Base-by-base conservation (phyloP, 176 grass and related monocot species). In the Bromus sterilis region DNA sequence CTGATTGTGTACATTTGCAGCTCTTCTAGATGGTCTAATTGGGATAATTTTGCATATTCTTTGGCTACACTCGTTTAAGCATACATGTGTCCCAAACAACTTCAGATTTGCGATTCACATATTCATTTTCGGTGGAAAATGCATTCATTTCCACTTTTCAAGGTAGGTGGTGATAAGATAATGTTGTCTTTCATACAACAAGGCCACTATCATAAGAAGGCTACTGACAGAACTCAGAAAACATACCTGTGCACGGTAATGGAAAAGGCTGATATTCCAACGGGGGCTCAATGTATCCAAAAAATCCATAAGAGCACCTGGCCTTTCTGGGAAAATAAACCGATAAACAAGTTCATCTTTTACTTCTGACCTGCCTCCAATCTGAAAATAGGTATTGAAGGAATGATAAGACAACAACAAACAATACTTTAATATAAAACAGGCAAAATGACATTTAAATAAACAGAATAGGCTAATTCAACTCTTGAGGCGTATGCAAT, bases 221-320 rank as follows among this genome's bases (percentile, higher is more conserved):
- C 40, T 30, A 62, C 53, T 68, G 29, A 35, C 13, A 69, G 20
- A 65, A 37, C 18, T 32, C 2, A 41, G 57, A 32, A 82, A 9
- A 64, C 43, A 73, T 76, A 99, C 96, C 87, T 95, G 93, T 71
- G 89, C 87, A 84, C 93, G 93, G 80, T 95, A 95, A 86, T 99
- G 93, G 80, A 99, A 99, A 76, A 95, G 86, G 82, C 96, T 99
- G 74, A 99, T 99, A 55, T 99, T 95, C 96, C 96, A 99, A 35
- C 93, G 84, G 20, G 96, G 96, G 74, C 96, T 93, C 7, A 91
- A 85, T 6, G 85, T 74, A 42, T 99, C 96, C 84, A 99, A 88
- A 79, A 99, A 95, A 32, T 93, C 90, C 69, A 94, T 93, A 28
- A 99, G 87, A 74, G 96, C 53, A 53, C 96, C 96, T 9, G 96